phyloP scores from a whole-genome alignment of 768 basidiomycete genomes.

The Mrakia gelida region DNA sequence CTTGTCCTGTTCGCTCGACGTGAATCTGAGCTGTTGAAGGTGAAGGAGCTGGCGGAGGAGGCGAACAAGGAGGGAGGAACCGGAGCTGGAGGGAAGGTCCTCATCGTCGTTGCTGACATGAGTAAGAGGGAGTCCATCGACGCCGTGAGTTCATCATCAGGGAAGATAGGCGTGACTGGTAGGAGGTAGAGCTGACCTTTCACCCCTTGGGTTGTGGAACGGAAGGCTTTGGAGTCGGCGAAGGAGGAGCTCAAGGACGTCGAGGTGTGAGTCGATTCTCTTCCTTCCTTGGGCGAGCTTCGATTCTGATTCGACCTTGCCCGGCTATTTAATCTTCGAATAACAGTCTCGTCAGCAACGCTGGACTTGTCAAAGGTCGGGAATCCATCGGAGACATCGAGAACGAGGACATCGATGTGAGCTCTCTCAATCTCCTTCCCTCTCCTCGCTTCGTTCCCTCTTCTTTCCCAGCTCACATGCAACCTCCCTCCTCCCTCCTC shows the following conservation, averaged over 20 bases:
- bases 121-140: background rate
- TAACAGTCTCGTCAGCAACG: slow-evolving; percentile 55
- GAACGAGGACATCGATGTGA: slow-evolving; percentile 22
- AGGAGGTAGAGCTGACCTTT: no score
- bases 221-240: slow-evolving; percentile 16
- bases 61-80: slow-evolving; percentile 8
- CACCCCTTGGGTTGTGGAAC: no score
- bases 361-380: slow-evolving; percentile 83
- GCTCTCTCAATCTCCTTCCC: slow-evolving; percentile 25
- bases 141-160: background rate
- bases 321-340: background rate
- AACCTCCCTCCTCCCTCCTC: slow-evolving; percentile 39
- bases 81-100: background rate
- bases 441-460: slow-evolving; percentile 19
- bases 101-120: background rate
- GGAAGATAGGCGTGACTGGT: no score
- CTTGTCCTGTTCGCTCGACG: slow-evolving; percentile 29
- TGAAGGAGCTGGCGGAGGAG: background rate
- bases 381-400: slow-evolving; percentile 67
- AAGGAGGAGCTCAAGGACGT: slow-evolving; percentile 23
- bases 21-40: slow-evolving; percentile 18
- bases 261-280: slow-evolving; percentile 15
- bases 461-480: background rate
- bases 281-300: background rate
- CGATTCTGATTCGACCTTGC: background rate